Percentiles rank a stretch among this genome's conserved stretches.
Conservation (phyloP, 2,329 filamentous ascomycete genomes). For the Colletotrichum sp. region DNA sequence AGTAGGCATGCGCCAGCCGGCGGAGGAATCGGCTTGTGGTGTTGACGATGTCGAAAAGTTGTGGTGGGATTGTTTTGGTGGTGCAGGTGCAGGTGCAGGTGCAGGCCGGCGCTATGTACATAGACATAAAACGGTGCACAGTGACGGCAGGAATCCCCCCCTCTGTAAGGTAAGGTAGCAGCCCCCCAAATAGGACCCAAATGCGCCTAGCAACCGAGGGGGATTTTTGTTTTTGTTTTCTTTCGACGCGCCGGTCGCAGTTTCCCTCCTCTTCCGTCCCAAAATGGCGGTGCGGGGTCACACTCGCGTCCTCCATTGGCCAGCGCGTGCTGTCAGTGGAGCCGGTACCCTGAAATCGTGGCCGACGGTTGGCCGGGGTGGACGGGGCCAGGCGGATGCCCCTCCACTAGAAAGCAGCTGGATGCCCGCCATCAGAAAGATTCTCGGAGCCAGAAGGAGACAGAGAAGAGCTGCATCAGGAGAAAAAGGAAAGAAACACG, state of each 20-base stretch:
- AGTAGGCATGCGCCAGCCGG: neutral
- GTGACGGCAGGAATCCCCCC: neutral
- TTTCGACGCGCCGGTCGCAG: conserved; percentile 20
- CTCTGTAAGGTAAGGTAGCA: neutral
- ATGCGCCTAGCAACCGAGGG: conserved; percentile 31
- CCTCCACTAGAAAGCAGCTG: conserved; percentile 9
- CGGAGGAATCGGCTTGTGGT: neutral
- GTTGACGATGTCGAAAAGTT: neutral
- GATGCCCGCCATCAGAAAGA: neutral
- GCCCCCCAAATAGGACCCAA: neutral
- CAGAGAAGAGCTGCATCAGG: neutral
- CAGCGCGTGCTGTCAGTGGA: neutral
- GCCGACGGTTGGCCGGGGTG: neutral
- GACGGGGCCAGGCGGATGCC: neutral
- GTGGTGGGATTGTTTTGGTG: neutral
- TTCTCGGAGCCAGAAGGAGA: neutral
- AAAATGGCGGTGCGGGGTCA: conserved; percentile 6
- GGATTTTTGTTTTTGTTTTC: conserved; percentile 35
- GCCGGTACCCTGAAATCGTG: neutral
- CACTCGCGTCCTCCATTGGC: neutral
- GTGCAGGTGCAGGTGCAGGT: neutral
- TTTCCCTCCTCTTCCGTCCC: neutral
- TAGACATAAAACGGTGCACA: neutral
- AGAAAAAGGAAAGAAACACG: neutral
- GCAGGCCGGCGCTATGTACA: neutral